Percentiles rank a stretch among this genome's conserved stretches.
Evolutionary conservation across 148 eudicot species (phyloP).

Genomic region (Vaccinium darrowii): DNA sequence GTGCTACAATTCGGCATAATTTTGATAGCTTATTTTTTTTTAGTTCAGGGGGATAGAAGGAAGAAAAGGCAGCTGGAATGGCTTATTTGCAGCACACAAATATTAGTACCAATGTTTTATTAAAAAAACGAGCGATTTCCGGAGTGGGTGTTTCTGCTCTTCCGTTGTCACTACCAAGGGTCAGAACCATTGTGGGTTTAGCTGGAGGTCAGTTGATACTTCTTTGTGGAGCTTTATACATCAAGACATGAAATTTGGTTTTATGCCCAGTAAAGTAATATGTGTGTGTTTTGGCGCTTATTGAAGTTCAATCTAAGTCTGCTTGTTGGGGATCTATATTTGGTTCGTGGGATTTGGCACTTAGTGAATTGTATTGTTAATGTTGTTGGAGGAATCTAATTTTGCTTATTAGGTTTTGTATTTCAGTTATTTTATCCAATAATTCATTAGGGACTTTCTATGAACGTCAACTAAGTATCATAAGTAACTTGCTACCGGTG

Average conservation of each 20-base stretch:
- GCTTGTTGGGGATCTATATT: not conserved
- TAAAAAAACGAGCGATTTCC: not conserved
- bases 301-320: not conserved
- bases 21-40: not conserved
- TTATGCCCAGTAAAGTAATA: not conserved
- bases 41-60: not conserved
- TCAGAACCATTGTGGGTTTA: constrained; percentile 7
- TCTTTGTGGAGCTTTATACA: not conserved
- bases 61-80: not conserved
- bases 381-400: not conserved
- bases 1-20: not conserved
- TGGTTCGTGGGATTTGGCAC: not conserved
- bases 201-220: constrained; percentile 3
- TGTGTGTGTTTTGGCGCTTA: not conserved
- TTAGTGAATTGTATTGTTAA: not conserved
- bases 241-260: not conserved
- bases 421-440: not conserved
- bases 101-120: not conserved
- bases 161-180: not conserved
- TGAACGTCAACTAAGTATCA: too few relatives aligned
- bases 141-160: constrained; percentile 12
- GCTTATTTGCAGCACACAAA: not conserved
- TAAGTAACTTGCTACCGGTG: too few relatives aligned
- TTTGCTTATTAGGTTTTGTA: not conserved
- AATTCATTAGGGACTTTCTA: not conserved